phyloP scores from a whole-genome alignment of 1,284 basidiomycete species.

The Rhodotorula sp. region DNA sequence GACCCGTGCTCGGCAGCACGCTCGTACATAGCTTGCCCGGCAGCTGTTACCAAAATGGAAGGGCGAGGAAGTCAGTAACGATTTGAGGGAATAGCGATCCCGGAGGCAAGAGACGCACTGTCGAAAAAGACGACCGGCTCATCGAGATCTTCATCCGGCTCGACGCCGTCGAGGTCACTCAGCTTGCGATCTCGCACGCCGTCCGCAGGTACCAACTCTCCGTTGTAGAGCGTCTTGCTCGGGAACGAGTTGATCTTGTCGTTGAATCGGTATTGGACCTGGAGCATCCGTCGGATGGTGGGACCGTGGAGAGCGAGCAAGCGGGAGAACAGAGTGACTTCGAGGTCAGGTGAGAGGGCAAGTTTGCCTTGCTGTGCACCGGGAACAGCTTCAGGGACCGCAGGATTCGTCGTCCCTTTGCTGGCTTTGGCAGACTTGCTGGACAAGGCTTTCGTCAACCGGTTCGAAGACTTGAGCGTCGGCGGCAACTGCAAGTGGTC shows the following conservation, averaged over 20 bases:
- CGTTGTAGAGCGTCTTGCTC: conserved; percentile 74
- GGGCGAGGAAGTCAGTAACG: neutral
- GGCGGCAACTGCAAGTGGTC: conserved; percentile 69
- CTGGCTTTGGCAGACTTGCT: neutral
- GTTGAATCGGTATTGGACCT: conserved; percentile 54
- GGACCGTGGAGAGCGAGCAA: conserved; percentile 82
- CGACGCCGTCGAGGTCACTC: conserved; percentile 66
- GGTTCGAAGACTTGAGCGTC: conserved; percentile 68
- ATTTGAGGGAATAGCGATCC: neutral
- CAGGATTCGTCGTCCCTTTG: conserved; percentile 50
- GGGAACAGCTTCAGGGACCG: conserved; percentile 79
- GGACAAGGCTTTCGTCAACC: neutral
- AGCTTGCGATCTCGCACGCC: conserved; percentile 73
- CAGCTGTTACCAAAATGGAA: conserved; percentile 50
- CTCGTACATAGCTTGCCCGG: conserved; percentile 88
- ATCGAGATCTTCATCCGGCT: conserved; percentile 64
- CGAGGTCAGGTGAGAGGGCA: conserved; percentile 66
- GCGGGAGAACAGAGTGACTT: conserved; percentile 87
- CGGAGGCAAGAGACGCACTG: conserved; percentile 50
- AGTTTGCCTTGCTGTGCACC: neutral
- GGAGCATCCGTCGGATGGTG: conserved; percentile 82
- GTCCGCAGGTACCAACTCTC: conserved; percentile 66
- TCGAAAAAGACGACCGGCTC: conserved; percentile 90
- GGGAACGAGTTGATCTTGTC: conserved; percentile 69
- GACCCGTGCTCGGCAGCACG: conserved; percentile 52